Evolutionary conservation across 73 alveolate genomes (phyloP).

Genomic region (Blepharisma stoltei): DNA sequence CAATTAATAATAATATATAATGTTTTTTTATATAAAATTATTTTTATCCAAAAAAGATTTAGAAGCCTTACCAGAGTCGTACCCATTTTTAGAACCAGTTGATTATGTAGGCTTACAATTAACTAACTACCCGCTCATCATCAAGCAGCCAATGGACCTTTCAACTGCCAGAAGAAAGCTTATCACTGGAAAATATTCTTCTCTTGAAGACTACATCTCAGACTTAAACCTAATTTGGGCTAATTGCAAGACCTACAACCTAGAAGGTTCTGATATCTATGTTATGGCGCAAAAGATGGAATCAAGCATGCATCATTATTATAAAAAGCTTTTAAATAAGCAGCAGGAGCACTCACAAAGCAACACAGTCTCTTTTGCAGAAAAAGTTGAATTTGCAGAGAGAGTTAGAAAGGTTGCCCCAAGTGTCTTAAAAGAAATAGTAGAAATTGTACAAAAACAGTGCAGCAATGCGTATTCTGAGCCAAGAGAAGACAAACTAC

Average conservation of each 20-base stretch:
- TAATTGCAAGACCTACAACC: conserved; percentile 69
- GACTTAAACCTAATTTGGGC: conserved; percentile 72
- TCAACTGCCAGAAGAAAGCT: conserved; percentile 56
- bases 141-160: conserved; percentile 84
- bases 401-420: not conserved
- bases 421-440: not conserved
- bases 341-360: not conserved
- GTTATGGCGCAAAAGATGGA: not conserved
- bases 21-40: too few relatives aligned
- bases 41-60: too few relatives aligned
- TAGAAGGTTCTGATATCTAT: conserved; percentile 52
- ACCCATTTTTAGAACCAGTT: conserved; percentile 81
- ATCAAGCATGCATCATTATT: conserved; percentile 11
- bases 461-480: conserved; percentile 5
- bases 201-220: conserved; percentile 62
- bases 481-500: not conserved
- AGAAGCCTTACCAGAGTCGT: conserved; percentile 50
- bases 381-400: conserved; percentile 21
- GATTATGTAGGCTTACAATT: conserved; percentile 70
- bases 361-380: conserved; percentile 4
- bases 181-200: conserved; percentile 45
- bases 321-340: not conserved
- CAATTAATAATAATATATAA: too few relatives aligned
- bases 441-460: not conserved
- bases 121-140: conserved; percentile 69